These are phyloP conservation scores for Oenanthe sinensis DNA, from an alignment of 129 eudicot species.

Conservation along the genomic window DNA sequence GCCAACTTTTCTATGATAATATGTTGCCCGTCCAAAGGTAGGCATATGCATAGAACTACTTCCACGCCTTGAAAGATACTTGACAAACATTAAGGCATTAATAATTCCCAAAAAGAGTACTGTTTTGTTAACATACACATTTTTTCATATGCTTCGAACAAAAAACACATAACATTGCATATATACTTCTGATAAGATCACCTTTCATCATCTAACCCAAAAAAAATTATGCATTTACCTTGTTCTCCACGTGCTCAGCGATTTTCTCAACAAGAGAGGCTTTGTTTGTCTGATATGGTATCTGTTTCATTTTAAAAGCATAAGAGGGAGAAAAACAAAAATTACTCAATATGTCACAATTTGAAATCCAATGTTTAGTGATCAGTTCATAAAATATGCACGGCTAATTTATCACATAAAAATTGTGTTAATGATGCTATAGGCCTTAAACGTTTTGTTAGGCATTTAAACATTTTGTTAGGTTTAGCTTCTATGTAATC, in stretches of 20 bases:
- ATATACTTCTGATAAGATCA: constrained; percentile 5
- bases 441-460: not conserved
- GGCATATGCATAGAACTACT: not conserved
- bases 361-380: not conserved
- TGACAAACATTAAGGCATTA: not conserved
- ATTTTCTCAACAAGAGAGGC: constrained; percentile 83
- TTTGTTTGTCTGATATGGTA: constrained; percentile 96
- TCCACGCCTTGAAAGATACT: not conserved
- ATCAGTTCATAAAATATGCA: not conserved
- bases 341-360: constrained; percentile 2
- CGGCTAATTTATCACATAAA: not conserved
- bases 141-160: not conserved
- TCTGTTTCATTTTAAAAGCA: constrained; percentile 42
- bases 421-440: not conserved
- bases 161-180: not conserved
- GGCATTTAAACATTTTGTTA: not conserved
- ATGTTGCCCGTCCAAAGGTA: not conserved
- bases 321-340: not conserved
- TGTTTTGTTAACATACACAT: not conserved
- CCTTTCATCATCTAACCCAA: constrained; percentile 29
- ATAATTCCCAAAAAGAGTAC: not conserved
- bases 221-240: constrained; percentile 32
- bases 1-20: not conserved
- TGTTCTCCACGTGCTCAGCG: constrained; percentile 85
- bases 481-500: not conserved